Percentiles rank a stretch among this genome's conserved stretches.
phyloP scores from a whole-genome alignment of 2,329 filamentous ascomycete species.

The Trichoderma guizhouense region DNA sequence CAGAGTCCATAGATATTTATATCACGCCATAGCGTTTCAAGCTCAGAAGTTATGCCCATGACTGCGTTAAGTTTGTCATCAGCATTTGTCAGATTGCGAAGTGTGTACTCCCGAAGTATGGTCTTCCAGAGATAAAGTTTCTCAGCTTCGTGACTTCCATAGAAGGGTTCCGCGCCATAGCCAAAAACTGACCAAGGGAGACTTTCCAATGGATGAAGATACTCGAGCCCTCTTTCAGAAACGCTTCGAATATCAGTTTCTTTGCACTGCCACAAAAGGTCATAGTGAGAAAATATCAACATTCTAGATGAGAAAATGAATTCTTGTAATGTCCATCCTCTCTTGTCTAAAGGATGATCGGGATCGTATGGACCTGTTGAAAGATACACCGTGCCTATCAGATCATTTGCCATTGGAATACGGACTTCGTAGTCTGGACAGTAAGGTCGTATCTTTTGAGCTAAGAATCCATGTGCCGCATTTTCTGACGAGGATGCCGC shows the following conservation, averaged over 20 bases:
- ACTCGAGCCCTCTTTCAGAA: not conserved
- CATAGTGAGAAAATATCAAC: not conserved
- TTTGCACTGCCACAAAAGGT: conserved; percentile 6
- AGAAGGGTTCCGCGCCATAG: not conserved
- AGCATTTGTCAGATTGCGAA: not conserved
- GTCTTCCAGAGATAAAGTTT: conserved; percentile 4
- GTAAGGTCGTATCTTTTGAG: not conserved
- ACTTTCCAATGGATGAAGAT: not conserved
- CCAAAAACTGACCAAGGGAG: conserved; percentile 1
- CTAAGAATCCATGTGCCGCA: not conserved
- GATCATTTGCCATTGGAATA: not conserved
- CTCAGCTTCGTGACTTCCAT: not conserved
- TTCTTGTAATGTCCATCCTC: not conserved
- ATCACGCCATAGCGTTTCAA: not conserved
- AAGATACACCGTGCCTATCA: not conserved
- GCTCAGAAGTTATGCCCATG: not conserved
- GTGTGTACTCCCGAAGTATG: not conserved
- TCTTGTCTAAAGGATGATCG: conserved; percentile 1
- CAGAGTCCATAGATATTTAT: not conserved
- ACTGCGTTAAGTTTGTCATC: not conserved
- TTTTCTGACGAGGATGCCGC: not conserved
- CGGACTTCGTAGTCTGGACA: not conserved
- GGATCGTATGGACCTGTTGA: not conserved
- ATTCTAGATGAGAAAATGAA: conserved; percentile 5
- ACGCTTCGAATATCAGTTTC: not conserved